These are phyloP conservation scores for Fusarium equiseti DNA, from an alignment of 2,329 filamentous ascomycete genomes.

Conservation along the genomic window DNA sequence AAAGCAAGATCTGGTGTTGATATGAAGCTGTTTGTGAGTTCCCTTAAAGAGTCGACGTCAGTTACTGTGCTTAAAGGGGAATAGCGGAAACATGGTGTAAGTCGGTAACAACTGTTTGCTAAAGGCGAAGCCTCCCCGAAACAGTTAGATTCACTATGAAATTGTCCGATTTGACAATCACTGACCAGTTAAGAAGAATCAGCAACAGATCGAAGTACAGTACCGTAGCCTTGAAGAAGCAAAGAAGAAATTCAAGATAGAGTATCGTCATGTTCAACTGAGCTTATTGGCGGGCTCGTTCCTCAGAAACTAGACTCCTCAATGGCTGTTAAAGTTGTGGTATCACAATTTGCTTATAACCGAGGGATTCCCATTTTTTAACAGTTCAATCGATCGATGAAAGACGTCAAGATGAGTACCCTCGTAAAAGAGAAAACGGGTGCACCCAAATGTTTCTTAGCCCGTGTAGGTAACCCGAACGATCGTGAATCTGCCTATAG, in stretches of 20 bases:
- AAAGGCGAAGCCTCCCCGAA: not conserved
- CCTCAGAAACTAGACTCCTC: not conserved
- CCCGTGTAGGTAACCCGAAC: slow-evolving; percentile 16
- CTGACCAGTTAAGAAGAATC: not conserved
- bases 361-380: not conserved
- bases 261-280: not conserved
- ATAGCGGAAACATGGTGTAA: not conserved
- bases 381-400: not conserved
- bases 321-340: not conserved
- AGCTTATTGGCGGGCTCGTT: not conserved
- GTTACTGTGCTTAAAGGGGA: slow-evolving; percentile 1
- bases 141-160: not conserved
- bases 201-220: not conserved
- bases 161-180: slow-evolving; percentile 7
- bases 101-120: not conserved
- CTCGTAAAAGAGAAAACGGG: not conserved
- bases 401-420: not conserved
- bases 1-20: not conserved
- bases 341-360: not conserved
- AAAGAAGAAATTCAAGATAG: not conserved
- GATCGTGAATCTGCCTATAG: not conserved
- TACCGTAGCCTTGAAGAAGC: not conserved
- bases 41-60: not conserved
- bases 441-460: not conserved
- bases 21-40: not conserved